phyloP scores from a whole-genome alignment of 169 alveolate genomes.

The Ichthyophthirius multifiliis region DNA sequence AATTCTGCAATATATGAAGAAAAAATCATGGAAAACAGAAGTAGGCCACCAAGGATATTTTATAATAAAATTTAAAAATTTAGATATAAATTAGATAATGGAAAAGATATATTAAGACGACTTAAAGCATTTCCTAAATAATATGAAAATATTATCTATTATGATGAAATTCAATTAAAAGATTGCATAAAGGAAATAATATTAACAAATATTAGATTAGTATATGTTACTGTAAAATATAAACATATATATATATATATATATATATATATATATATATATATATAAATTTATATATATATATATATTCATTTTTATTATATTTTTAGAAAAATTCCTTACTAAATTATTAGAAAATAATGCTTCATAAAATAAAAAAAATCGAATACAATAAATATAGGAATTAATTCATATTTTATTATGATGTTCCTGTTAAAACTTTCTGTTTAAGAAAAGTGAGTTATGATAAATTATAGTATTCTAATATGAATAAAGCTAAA shows the following conservation, averaged over 20 bases:
- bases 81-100: conserved; percentile 28
- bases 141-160: conserved; percentile 17
- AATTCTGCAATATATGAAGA: conserved; percentile 41
- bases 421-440: conserved; percentile 1
- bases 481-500: no score
- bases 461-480: no score
- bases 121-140: not conserved
- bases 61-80: conserved; percentile 17
- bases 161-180: conserved; percentile 16
- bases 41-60: conserved; percentile 41
- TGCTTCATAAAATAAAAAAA: not conserved
- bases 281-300: no score
- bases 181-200: conserved; percentile 22
- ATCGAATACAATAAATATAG: not conserved
- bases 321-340: not conserved
- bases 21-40: conserved; percentile 36
- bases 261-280: no score
- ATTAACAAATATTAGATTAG: conserved; percentile 25
- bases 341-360: not conserved
- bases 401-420: not conserved
- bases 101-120: conserved; percentile 33
- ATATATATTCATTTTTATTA: no score
- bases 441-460: no score
- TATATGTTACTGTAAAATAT: conserved; percentile 13
- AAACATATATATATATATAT: not conserved